phyloP scores from a whole-genome alignment of 2,329 filamentous ascomycete genomes.

The Ceratocystis diversiconidia region DNA sequence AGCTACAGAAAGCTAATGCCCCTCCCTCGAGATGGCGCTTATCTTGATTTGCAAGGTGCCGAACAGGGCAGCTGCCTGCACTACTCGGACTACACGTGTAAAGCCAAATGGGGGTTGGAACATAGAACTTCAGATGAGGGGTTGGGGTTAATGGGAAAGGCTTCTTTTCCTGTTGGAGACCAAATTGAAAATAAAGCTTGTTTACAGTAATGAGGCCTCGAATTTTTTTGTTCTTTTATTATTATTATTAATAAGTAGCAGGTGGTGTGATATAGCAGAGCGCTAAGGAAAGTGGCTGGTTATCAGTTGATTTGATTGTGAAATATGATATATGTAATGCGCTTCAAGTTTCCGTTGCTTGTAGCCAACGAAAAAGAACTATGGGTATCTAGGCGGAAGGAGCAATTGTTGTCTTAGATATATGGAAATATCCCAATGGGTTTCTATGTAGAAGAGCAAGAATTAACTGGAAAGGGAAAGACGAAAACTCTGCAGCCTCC shows the following conservation, averaged over 20 bases:
- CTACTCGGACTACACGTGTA: background rate
- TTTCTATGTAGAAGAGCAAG: background rate
- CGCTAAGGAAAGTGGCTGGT: background rate
- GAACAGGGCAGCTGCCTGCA: slow-evolving; percentile 3
- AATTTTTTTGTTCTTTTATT: background rate
- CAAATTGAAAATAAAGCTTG: background rate
- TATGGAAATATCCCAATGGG: background rate
- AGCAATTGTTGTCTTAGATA: background rate
- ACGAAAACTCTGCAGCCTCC: background rate
- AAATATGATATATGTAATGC: background rate
- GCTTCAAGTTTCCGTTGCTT: background rate
- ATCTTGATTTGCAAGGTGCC: background rate
- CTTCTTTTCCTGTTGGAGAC: background rate
- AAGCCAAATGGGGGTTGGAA: background rate
- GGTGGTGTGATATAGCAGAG: background rate
- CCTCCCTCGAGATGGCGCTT: background rate
- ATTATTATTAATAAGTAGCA: background rate
- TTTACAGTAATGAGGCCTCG: background rate
- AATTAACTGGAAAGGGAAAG: background rate
- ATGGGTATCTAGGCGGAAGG: background rate
- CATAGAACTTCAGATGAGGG: background rate
- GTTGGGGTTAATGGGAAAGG: background rate
- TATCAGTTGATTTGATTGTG: background rate
- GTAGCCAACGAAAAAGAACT: background rate
- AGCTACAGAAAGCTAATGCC: background rate